Conservation (phyloP, 1,139 yeast genomes). For the Magnusiomyces paraingens region DNA sequence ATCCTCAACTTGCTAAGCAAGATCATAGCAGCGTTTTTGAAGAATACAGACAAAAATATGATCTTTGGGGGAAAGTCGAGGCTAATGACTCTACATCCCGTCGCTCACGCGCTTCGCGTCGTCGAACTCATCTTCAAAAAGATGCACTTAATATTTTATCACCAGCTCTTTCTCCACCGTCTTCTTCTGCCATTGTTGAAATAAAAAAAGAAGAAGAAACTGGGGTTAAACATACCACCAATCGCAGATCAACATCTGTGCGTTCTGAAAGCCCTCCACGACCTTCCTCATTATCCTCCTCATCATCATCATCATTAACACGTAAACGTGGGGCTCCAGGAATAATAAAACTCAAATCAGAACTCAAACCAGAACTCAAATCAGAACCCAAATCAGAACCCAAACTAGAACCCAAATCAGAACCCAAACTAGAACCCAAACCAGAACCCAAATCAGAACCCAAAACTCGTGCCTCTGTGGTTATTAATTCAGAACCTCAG, state of each 20-base stretch:
- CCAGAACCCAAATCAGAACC: not conserved
- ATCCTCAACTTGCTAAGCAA: conserved; percentile 47
- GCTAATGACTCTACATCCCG: conserved; percentile 14
- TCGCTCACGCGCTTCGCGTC: conserved; percentile 28
- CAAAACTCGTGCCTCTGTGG: not conserved
- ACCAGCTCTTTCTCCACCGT: not conserved
- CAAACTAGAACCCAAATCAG: not conserved
- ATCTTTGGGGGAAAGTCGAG: conserved; percentile 36
- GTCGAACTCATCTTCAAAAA: conserved; percentile 25
- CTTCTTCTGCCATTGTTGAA: not conserved
- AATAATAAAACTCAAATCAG: not conserved
- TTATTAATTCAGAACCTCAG: not conserved
- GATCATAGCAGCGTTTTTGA: conserved; percentile 37
- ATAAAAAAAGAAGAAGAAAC: not conserved
- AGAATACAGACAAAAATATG: conserved; percentile 30
- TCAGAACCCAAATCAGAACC: not conserved
- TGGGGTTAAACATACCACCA: not conserved
- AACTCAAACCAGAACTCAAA: not conserved
- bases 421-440: not conserved
- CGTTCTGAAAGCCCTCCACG: not conserved
- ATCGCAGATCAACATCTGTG: not conserved
- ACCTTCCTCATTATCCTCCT: not conserved
- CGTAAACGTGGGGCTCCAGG: not conserved
- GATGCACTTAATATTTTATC: conserved; percentile 8
- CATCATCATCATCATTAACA: not conserved